Base-by-base conservation (phyloP, 495 filamentous ascomycete species). In the Penicillium ochrochloron region DNA sequence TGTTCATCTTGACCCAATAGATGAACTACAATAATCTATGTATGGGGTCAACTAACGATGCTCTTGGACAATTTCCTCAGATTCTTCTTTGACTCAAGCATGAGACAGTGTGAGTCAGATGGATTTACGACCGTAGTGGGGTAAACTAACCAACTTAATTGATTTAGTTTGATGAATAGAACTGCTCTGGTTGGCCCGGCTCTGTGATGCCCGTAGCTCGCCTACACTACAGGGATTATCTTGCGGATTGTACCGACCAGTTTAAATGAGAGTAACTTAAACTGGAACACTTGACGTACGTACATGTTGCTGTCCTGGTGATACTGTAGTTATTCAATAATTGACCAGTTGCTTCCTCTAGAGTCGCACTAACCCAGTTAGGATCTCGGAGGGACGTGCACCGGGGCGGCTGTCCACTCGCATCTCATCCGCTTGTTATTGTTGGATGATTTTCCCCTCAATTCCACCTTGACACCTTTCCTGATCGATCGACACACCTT, bases 51-150 rank as follows among this genome's bases (percentile, higher is more conserved):
- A 27, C 25, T 27, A 27, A 27, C 25, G 25, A 27, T 4, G 25
- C 4, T 27, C 25, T 27, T n/a, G 7, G 5, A 31, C 5, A 35
- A 25, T 41, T 56, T 23, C 27, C 55, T n/a, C 37, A 21, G 27
- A 44, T 19, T 19, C 42, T 21, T 29, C 11, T n/a, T 21, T 39
- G 37, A 42, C 23, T 62, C 48, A 46, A 7, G 50, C 33, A 55
- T 62, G 50, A 54, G 12, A 31, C 35, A 8, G n/a, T 35, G 44
- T 57, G 51, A 56, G 51, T 55, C 60, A 56, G 6, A 23, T 11
- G 21, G 53, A 15, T 37, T 56, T 17, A 56, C 53, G 10, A 23
- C n/a, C 31, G 0, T 11, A 11, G 44, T 48, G 44, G 44, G 21
- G 44, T 25, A 25, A 12, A 14, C 44, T 48, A 46, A 7, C 42